Evolutionary conservation across 371 early-diverging fungal genomes (phyloP), one percentile per base, ranked within the genome.

Genomic region (Umbelopsis sp.): DNA sequence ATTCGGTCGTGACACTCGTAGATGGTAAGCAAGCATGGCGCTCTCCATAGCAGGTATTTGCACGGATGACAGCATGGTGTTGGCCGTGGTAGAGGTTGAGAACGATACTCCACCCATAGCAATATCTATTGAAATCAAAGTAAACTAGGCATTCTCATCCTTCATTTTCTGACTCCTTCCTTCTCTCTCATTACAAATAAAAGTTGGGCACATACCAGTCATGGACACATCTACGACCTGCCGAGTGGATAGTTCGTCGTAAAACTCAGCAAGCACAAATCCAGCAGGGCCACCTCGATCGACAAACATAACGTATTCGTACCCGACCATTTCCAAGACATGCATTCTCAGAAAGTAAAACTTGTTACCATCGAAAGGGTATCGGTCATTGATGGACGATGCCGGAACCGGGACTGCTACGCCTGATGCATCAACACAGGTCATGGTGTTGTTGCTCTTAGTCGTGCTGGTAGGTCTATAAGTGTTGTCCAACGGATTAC

Each of bases 1-100:
- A 20, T 77, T 74, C 10, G 75, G 78, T 32, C 87, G 76, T 12
- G 78, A 78, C 9, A 88, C 79, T 25, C 74, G 77, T 10, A 89
- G 74, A 48, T 82, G 87, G 64, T 88, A 89, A 2, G 88, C 86
- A 18, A 89, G 70, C 70, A 89, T 78, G 12, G 87, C 84, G 48
- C 80, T 89, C 71, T 88, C 87, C 46, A 89, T 85, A 16, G 80
- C 76, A 20, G 89, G 88, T 20, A 89, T 76, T 24, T 73, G 85
- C 18, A 89, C 73, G 8, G 80, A 74, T 1, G 88, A 84, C 20
- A 87, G 81, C 24, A 89, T 57, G 65, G 0, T 48, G 20, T 48
- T 20, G 20, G 48, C 5, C 83, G 69, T 41, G 79, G 72, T 1
- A 70, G 64, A 1, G 65, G n/a, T 76, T 63, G 35, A 9, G 76